Percentiles rank a stretch among this genome's conserved stretches.
These are phyloP conservation scores for Rhizopus delemar DNA, from an alignment of 371 early-diverging fungal species.

Conservation along the genomic window DNA sequence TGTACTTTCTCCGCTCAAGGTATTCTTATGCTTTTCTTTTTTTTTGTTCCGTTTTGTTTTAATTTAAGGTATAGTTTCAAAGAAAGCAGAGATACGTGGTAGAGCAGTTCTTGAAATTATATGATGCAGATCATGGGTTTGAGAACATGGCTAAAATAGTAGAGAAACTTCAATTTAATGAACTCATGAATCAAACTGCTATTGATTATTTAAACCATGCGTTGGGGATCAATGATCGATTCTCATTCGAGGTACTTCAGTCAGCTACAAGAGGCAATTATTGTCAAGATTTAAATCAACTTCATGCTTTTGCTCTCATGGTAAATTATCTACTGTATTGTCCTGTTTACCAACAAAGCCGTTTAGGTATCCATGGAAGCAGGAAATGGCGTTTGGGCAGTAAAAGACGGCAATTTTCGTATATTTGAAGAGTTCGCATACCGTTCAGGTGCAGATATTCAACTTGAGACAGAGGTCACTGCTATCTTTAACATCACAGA, in stretches of 20 bases:
- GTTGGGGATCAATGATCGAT: constrained; percentile 33
- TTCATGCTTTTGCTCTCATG: constrained; percentile 66
- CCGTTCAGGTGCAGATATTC: constrained; percentile 49
- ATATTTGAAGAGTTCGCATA: constrained; percentile 67
- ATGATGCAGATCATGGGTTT: constrained; percentile 20
- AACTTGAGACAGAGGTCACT: constrained; percentile 47
- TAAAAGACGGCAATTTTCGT: constrained; percentile 67
- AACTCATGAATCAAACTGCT: constrained; percentile 37
- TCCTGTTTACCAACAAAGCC: no score
- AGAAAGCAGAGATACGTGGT: constrained; percentile 19
- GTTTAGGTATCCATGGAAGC: constrained; percentile 56
- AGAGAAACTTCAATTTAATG: constrained; percentile 24
- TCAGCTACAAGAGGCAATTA: constrained; percentile 72
- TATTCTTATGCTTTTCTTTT: constrained; percentile 10
- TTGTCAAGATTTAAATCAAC: constrained; percentile 61
- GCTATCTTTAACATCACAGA: constrained; percentile 40
- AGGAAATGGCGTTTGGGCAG: constrained; percentile 50
- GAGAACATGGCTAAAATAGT: constrained; percentile 22
- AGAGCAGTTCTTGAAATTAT: constrained; percentile 20
- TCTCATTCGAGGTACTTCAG: constrained; percentile 56
- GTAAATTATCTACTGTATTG: constrained; percentile 19
- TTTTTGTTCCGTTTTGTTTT: not conserved
- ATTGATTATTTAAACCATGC: constrained; percentile 39
- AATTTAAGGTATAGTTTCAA: constrained; percentile 19
- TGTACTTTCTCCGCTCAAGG: constrained; percentile 47